A percentile compares a stretch with the other conserved stretches of the same genome.
Conservation (phyloP, 164 flowering plant genomes). For the Sextonia rubra region DNA sequence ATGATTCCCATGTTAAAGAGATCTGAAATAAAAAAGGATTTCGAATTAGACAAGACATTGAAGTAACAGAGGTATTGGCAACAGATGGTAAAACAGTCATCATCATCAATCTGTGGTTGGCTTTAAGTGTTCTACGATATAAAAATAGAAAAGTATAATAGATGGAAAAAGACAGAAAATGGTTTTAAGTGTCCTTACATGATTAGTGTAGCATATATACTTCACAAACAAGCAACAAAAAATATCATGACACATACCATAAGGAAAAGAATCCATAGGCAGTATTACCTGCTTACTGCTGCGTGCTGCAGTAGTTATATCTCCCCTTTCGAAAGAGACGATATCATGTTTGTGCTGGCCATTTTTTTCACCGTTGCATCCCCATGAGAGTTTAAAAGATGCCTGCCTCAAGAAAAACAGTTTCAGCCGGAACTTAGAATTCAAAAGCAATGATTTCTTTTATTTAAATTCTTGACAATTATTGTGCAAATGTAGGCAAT, state of each 20-base stretch:
- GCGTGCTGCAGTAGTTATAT: constrained; percentile 88
- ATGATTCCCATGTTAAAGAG: constrained; percentile 86
- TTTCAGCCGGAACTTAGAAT: neutral
- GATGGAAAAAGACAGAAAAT: no score
- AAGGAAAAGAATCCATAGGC: constrained; percentile 4
- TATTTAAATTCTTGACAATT: neutral
- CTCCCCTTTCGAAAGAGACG: constrained; percentile 95
- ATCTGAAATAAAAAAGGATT: constrained; percentile 54
- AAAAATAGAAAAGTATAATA: no score
- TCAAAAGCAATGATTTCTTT: neutral
- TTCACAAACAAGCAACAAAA: neutral
- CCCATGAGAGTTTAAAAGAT: constrained; percentile 91
- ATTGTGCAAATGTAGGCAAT: neutral
- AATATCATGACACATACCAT: neutral
- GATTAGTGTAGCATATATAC: neutral
- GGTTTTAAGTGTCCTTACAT: no score
- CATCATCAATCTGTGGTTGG: neutral
- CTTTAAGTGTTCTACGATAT: no score
- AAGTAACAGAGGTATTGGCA: neutral
- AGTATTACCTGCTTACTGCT: constrained; percentile 90
- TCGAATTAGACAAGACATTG: constrained; percentile 10
- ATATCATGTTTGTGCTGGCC: constrained; percentile 94
- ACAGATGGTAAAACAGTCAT: neutral
- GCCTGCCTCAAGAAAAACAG: constrained; percentile 51
- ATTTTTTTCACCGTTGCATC: constrained; percentile 67